Percentiles rank a stretch among this genome's conserved stretches.
These are phyloP conservation scores for Echinosphaeria canescens DNA, from an alignment of 2,329 filamentous ascomycete species.

Conservation along the genomic window DNA sequence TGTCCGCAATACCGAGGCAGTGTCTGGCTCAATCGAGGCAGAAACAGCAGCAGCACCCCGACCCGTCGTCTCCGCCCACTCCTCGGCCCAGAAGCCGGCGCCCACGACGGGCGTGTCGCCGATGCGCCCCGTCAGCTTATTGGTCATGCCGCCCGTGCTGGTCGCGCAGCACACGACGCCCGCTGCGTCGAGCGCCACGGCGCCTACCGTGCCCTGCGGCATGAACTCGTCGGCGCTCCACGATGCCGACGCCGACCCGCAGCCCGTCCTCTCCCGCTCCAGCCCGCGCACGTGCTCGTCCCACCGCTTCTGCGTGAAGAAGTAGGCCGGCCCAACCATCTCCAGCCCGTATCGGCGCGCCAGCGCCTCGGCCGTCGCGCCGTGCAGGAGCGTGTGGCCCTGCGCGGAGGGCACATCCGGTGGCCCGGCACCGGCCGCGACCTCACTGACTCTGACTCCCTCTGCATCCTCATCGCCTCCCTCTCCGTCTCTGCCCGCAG, in stretches of 20 bases:
- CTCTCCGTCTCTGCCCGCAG: too few relatives aligned
- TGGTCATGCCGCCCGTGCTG: conserved; percentile 61
- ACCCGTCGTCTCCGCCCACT: conserved; percentile 42
- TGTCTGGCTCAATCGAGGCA: too few relatives aligned
- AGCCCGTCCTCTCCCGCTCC: conserved; percentile 19
- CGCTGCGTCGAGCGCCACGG: conserved; percentile 57
- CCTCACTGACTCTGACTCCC: too few relatives aligned
- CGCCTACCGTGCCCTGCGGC: conserved; percentile 69
- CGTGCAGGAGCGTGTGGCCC: conserved; percentile 49
- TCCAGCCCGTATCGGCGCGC: conserved; percentile 48
- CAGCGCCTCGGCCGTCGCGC: conserved; percentile 44
- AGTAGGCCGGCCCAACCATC: conserved; percentile 48
- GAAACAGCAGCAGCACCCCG: too few relatives aligned
- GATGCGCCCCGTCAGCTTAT: conserved; percentile 68
- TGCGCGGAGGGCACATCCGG: conserved; percentile 33
- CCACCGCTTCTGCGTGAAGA: conserved; percentile 56
- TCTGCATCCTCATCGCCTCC: conserved; percentile 1
- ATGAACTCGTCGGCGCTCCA: conserved; percentile 46
- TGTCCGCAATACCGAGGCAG: conserved; percentile 6
- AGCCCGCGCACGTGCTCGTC: conserved; percentile 39
- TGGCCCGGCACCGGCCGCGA: not conserved
- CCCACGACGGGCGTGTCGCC: conserved; percentile 73
- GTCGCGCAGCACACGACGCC: conserved; percentile 51
- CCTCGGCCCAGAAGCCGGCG: conserved; percentile 78
- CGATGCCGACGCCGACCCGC: conserved; percentile 16